phyloP scores from a whole-genome alignment of 179 eudicot genomes.

The Sideroxylon spinosum region DNA sequence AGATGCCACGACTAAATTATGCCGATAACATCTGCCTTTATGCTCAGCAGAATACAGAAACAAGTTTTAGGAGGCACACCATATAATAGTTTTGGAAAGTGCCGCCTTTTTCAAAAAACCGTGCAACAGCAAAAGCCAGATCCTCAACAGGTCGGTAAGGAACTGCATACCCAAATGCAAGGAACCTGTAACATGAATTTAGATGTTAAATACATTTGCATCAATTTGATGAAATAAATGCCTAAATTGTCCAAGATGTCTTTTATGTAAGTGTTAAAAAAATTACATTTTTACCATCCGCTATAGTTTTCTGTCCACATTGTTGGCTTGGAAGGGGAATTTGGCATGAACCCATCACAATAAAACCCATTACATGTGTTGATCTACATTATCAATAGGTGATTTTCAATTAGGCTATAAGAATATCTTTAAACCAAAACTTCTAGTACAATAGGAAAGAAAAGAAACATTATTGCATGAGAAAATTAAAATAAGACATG shows the following conservation, averaged over 20 bases:
- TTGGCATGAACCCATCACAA: conserved; percentile 53
- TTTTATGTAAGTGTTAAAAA: not conserved
- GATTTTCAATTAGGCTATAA: not conserved
- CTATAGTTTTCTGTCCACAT: conserved; percentile 75
- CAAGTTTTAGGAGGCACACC: conserved; percentile 25
- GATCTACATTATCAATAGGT: conserved; percentile 31
- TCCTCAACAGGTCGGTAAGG: conserved; percentile 60
- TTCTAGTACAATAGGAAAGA: not conserved
- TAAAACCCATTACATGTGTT: conserved; percentile 74
- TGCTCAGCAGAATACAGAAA: not conserved
- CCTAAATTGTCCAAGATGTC: not conserved
- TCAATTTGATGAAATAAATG: not conserved
- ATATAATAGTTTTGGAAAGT: conserved; percentile 59
- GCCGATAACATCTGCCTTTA: not conserved
- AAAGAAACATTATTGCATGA: not conserved
- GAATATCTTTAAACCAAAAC: not conserved
- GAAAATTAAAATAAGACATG: not conserved
- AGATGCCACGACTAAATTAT: conserved; percentile 1
- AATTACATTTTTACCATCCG: conserved; percentile 47
- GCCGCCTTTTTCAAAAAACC: conserved; percentile 57
- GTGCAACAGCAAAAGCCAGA: conserved; percentile 63
- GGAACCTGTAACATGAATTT: conserved; percentile 38
- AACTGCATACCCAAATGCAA: conserved; percentile 49
- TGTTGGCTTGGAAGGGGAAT: conserved; percentile 49
- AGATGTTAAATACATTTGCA: not conserved